Conservation (phyloP, 106 monocot genomes). For the Phalaenopsis aphrodite region DNA sequence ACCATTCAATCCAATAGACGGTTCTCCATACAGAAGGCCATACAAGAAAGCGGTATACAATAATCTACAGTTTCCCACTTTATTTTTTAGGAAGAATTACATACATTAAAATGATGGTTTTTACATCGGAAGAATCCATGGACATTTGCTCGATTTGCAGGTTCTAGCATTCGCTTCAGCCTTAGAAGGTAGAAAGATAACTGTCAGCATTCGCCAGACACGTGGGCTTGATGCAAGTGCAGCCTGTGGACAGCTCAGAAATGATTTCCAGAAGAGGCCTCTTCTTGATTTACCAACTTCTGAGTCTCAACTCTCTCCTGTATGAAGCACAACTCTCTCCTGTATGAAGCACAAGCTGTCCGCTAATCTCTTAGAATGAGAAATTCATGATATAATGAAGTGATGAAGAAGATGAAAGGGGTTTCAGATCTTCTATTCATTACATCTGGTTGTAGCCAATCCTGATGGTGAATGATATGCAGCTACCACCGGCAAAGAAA, state of each 20-base stretch:
- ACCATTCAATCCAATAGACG: constrained; percentile 91
- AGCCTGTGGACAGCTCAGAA: constrained; percentile 93
- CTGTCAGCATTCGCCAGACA: constrained; percentile 72
- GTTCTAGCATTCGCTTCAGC: constrained; percentile 55
- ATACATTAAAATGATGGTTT: too few species aligned
- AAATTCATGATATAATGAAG: background rate
- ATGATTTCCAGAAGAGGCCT: constrained; percentile 83
- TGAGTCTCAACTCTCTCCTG: constrained; percentile 14
- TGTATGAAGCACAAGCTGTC: background rate
- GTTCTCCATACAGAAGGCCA: constrained; percentile 83
- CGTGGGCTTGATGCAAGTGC: constrained; percentile 93
- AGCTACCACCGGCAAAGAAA: background rate
- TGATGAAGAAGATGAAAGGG: background rate
- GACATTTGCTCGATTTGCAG: constrained; percentile 20
- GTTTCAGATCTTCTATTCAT: background rate
- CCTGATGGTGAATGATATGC: background rate
- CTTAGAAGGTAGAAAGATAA: constrained; percentile 57
- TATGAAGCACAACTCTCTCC: constrained; percentile 14
- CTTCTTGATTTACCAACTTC: constrained; percentile 25
- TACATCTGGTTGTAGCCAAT: background rate
- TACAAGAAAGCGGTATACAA: constrained; percentile 71
- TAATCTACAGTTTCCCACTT: background rate
- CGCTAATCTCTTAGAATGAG: background rate
- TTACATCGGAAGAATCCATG: too few species aligned
- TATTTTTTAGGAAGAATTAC: too few species aligned